A percentile compares a stretch with the other conserved stretches of the same genome.
Evolutionary conservation across 2,329 filamentous ascomycete genomes (phyloP).

Genomic region (Paramyrothecium roridum): DNA sequence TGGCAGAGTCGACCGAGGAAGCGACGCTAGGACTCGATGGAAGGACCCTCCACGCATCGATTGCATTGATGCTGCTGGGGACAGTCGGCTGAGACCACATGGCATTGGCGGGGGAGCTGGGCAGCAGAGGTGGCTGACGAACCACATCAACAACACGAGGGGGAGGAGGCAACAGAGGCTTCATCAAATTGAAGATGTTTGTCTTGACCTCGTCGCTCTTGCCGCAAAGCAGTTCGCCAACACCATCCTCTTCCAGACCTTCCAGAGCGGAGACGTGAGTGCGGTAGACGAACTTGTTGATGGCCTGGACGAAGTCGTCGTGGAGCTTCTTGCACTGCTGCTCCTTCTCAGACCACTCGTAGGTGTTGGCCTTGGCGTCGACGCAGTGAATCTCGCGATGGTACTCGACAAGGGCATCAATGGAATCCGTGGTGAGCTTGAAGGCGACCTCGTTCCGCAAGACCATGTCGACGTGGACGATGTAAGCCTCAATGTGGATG

Average conservation of each 20-base stretch:
- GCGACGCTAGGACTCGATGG: conserved; percentile 83
- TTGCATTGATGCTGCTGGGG: conserved; percentile 60
- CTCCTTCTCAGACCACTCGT: conserved; percentile 96
- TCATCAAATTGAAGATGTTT: conserved; percentile 79
- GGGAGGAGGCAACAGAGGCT: conserved; percentile 80
- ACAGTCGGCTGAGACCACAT: conserved; percentile 78
- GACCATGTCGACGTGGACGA: conserved; percentile 99
- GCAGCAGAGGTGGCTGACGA: conserved; percentile 79
- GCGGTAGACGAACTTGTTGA: conserved; percentile 96
- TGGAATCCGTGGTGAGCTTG: conserved; percentile 93
- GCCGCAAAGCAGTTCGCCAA: conserved; percentile 86
- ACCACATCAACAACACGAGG: conserved; percentile 88
- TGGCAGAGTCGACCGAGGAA: conserved; percentile 67
- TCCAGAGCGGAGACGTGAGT: conserved; percentile 86
- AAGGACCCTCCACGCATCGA: conserved; percentile 88
- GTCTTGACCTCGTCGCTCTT: conserved; percentile 92
- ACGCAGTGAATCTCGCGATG: conserved; percentile 94
- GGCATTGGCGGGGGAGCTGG: conserved; percentile 72
- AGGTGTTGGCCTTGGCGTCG: conserved; percentile 83
- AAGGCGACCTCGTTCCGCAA: conserved; percentile 95
- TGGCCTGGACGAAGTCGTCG: conserved; percentile 91
- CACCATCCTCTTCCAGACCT: conserved; percentile 93
- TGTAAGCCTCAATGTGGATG: conserved; percentile 92
- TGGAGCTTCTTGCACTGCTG: conserved; percentile 95
- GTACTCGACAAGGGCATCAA: conserved; percentile 89